Evolutionary conservation across 2,329 filamentous ascomycete genomes (phyloP), one percentile per base, ranked within the genome.

Genomic region (Pseudogymnoascus sp.): DNA sequence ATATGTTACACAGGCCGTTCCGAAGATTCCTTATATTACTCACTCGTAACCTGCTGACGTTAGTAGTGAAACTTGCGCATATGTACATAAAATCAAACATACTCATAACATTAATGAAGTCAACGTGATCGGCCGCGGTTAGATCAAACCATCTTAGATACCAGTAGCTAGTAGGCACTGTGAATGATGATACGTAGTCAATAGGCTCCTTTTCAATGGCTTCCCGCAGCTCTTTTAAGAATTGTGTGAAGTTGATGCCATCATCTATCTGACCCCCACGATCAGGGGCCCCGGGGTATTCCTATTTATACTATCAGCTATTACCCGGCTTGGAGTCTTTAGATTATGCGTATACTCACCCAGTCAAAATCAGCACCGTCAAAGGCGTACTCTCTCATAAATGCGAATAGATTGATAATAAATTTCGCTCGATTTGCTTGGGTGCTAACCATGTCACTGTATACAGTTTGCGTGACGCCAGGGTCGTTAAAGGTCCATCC

Each of bases 331-430:
- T 15, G n/a, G 50, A 59, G 33, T 10, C n/a, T 31, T 31, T 21
- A 31, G 31, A 9, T 35, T 17, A 31, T 31, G 9, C 13, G 17
- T 17, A 17, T 31, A 2, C 26, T 17, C 6, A 19, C 29, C 78
- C 77, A 80, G 65, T 80, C 75, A 19, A 80, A 67, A 61, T 80
- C 77, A 1, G 78, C 69, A 4, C 77, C 77, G 64, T 77, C 75
- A 53, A 80, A 78, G 2, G 71, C 70, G 66, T 78, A 79, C 7
- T 69, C 72, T 4, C 66, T 40, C 65, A 80, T 70, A 65, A 81
- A 80, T 1, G 64, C 61, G 3, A 75, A 63, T 0, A 79, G 66
- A 0, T 70, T 73, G 1, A 68, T 63, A 62, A 76, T 72, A 64
- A 80, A 81, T 0, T 64, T 67, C 0, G 64, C 46, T 17, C 72